These are phyloP conservation scores for Artemisia tridentata DNA, from an alignment of 129 eudicot species.

Conservation along the genomic window DNA sequence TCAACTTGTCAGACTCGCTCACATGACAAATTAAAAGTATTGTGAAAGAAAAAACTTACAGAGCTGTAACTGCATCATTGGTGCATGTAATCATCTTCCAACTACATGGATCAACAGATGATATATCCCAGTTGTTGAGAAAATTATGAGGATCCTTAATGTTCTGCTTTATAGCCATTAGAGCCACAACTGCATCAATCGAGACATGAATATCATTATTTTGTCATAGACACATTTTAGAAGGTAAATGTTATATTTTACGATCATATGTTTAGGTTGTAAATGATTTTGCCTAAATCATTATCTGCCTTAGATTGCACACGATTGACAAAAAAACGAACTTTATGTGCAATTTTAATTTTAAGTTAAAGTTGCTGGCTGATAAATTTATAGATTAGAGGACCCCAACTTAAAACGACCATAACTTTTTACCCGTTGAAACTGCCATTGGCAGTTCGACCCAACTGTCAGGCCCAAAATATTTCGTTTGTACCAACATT, in stretches of 20 bases:
- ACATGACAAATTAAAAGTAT: neutral
- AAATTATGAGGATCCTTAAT: conserved; percentile 78
- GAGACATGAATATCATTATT: conserved; percentile 6
- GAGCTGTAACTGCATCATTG: conserved; percentile 69
- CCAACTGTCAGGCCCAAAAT: too few relatives aligned
- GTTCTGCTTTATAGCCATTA: conserved; percentile 73
- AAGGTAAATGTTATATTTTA: neutral
- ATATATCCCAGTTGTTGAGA: conserved; percentile 82
- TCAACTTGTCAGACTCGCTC: too few relatives aligned
- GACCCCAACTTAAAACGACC: too few relatives aligned
- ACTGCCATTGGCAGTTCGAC: too few relatives aligned
- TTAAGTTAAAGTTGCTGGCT: too few relatives aligned
- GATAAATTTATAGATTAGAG: too few relatives aligned
- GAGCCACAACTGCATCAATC: conserved; percentile 75
- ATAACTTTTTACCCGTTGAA: too few relatives aligned
- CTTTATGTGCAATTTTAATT: too few relatives aligned
- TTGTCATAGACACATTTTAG: neutral
- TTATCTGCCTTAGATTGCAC: conserved; percentile 6
- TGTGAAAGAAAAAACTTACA: conserved; percentile 48
- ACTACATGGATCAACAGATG: conserved; percentile 96
- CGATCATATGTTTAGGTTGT: too few relatives aligned
- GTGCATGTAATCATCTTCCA: conserved; percentile 95
- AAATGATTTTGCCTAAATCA: neutral
- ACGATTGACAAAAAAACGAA: neutral
- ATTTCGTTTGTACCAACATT: too few relatives aligned